Percentiles rank a stretch among this genome's conserved stretches.
phyloP scores from a whole-genome alignment of 495 filamentous ascomycete species.

The Delitschia confertaspora region DNA sequence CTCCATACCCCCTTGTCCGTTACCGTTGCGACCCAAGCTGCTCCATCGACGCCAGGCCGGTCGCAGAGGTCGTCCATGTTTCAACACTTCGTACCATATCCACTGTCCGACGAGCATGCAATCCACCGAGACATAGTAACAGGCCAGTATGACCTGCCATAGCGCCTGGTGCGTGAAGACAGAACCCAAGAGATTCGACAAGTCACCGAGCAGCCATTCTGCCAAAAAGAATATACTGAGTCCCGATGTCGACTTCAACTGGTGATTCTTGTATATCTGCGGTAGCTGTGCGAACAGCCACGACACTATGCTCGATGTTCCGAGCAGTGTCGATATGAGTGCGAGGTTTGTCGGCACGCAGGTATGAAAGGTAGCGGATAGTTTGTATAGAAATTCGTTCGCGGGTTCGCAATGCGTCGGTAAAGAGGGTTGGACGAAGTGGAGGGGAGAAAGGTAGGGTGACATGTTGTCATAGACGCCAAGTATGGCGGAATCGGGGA shows the following conservation, averaged over 20 bases:
- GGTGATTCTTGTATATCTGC: conserved; percentile 65
- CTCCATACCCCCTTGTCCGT: conserved; percentile 14
- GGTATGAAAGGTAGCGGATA: conserved; percentile 55
- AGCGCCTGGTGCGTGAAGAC: conserved; percentile 57
- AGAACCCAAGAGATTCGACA: conserved; percentile 59
- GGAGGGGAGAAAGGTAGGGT: conserved; percentile 19
- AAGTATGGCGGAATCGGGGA: conserved; percentile 14
- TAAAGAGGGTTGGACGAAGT: conserved; percentile 34
- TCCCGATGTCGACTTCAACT: conserved; percentile 56
- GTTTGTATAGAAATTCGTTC: conserved; percentile 46
- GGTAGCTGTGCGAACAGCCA: conserved; percentile 74
- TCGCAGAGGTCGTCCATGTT: conserved; percentile 34
- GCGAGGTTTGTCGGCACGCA: conserved; percentile 61
- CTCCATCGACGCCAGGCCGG: conserved; percentile 19
- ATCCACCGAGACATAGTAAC: conserved; percentile 63
- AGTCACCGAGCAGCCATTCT: conserved; percentile 62
- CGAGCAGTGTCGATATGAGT: conserved; percentile 56
- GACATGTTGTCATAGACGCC: conserved; percentile 29
- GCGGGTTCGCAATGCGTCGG: conserved; percentile 57
- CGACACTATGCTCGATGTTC: conserved; percentile 55
- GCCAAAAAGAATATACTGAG: conserved; percentile 60
- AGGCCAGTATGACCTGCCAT: conserved; percentile 62
- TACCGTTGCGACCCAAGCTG: conserved; percentile 18
- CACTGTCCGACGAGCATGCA: conserved; percentile 54
- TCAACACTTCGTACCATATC: conserved; percentile 56